A percentile compares a stretch with the other conserved stretches of the same genome.
Evolutionary conservation across 352 stramenopile genomes (phyloP).

Genomic region (Phytophthora citricola): DNA sequence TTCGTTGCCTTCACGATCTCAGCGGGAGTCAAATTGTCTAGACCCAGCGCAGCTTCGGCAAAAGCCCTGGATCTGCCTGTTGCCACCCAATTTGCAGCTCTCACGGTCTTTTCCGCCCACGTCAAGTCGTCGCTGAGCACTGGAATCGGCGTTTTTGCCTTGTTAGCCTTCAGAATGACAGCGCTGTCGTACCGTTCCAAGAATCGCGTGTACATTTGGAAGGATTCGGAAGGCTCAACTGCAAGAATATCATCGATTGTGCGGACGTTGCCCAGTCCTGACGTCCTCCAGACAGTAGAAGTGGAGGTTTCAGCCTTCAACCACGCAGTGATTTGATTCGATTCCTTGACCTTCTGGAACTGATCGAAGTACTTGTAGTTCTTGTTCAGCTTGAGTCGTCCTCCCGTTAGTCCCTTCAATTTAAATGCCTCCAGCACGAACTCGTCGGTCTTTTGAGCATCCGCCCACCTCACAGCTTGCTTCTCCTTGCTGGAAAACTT

Average conservation of each 20-base stretch:
- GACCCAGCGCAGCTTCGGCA: background rate
- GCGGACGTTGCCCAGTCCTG: background rate
- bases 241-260: background rate
- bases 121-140: background rate
- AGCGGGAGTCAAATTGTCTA: background rate
- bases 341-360: background rate
- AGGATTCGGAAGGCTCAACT: background rate
- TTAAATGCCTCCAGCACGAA: background rate
- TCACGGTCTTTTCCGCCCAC: background rate
- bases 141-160: background rate
- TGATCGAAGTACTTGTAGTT: constrained; percentile 7
- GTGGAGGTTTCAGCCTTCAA: background rate
- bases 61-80: background rate
- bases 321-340: background rate
- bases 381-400: background rate
- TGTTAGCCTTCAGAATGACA: background rate
- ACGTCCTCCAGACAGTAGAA: background rate
- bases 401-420: background rate
- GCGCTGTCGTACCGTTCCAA: background rate
- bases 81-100: background rate
- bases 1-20: background rate
- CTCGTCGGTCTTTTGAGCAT: background rate
- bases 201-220: constrained; percentile 1
- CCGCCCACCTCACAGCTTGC: background rate
- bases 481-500: background rate